Conservation (phyloP, 805 yeast species). For the Suhomyces prunicola region DNA sequence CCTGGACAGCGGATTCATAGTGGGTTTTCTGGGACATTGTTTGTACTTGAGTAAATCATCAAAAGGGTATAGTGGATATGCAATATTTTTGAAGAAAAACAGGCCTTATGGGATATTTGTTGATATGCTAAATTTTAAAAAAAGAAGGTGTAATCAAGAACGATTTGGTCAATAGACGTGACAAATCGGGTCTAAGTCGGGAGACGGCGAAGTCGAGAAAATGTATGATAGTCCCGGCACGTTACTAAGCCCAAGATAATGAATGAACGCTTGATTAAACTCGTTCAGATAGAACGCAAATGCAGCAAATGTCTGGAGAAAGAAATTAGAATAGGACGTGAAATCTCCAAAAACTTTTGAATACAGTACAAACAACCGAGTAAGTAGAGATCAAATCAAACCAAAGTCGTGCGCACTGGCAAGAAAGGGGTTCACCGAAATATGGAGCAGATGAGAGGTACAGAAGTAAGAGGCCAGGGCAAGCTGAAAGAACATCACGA, state of each 20-base stretch:
- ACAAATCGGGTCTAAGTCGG: background rate
- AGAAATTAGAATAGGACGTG: background rate
- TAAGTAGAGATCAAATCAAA: constrained; percentile 3
- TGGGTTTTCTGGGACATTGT: constrained; percentile 7
- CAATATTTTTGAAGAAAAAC: background rate
- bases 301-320: background rate
- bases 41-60: background rate
- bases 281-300: background rate
- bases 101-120: background rate
- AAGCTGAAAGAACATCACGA: background rate
- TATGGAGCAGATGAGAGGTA: background rate
- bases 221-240: background rate
- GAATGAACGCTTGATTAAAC: background rate
- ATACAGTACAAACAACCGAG: background rate
- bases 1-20: constrained; percentile 61
- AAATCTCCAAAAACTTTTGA: background rate
- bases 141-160: background rate
- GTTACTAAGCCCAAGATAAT: background rate
- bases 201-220: background rate
- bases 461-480: background rate
- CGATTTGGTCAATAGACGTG: background rate
- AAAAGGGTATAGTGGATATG: background rate
- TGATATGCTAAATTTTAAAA: background rate
- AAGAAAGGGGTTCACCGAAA: background rate
- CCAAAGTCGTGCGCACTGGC: constrained; percentile 3